These are phyloP conservation scores for Globisporangium parvum DNA, from an alignment of 352 stramenopile genomes.

Conservation along the genomic window DNA sequence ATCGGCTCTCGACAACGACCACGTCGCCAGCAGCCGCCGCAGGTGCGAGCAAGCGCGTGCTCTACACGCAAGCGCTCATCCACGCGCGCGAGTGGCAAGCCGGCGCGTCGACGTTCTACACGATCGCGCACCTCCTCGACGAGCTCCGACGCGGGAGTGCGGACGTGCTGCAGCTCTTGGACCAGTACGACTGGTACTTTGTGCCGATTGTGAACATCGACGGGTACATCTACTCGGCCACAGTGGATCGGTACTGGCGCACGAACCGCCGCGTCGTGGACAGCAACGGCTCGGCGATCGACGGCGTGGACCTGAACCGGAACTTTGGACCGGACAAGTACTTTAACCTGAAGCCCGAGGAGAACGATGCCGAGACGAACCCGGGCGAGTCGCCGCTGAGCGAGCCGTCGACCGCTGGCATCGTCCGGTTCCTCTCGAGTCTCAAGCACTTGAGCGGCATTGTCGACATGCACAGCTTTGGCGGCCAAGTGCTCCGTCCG, in stretches of 20 bases:
- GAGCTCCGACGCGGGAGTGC: conserved; percentile 23
- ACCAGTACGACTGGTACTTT: conserved; percentile 71
- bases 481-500: conserved; percentile 49
- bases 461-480: conserved; percentile 66
- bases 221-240: conserved; percentile 71
- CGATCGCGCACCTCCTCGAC: conserved; percentile 36
- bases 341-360: conserved; percentile 39
- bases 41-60: conserved; percentile 20
- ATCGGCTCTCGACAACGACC: conserved; percentile 49
- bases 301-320: conserved; percentile 68
- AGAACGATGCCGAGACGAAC: conserved; percentile 44
- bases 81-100: conserved; percentile 57
- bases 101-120: conserved; percentile 37
- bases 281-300: conserved; percentile 21
- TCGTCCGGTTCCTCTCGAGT: conserved; percentile 51
- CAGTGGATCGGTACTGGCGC: conserved; percentile 56
- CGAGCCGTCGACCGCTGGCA: conserved; percentile 37
- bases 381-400: conserved; percentile 51
- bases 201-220: conserved; percentile 77
- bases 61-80: conserved; percentile 65
- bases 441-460: conserved; percentile 37
- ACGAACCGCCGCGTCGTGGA: conserved; percentile 41
- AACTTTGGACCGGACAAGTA: conserved; percentile 61
- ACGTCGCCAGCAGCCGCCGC: conserved; percentile 1
- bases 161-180: conserved; percentile 18